phyloP scores from a whole-genome alignment of 371 early-diverging fungal genomes.

The Rhizomucor pusillus region DNA sequence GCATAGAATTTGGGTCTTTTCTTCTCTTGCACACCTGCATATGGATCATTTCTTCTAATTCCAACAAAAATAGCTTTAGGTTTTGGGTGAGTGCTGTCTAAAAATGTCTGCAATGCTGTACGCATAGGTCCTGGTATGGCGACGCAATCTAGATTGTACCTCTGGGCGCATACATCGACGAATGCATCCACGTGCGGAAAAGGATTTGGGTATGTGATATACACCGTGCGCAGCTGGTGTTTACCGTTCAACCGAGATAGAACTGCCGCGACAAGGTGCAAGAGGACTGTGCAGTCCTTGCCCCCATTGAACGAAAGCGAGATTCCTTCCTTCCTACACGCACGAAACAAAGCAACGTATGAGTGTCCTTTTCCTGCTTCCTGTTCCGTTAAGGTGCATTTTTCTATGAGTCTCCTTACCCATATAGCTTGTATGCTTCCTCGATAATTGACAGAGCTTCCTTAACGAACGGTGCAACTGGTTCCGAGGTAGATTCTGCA shows the following conservation, averaged over 20 bases:
- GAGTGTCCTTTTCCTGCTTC: not conserved
- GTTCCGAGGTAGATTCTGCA: slow-evolving; percentile 25
- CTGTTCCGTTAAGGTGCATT: not conserved
- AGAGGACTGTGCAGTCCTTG: slow-evolving; percentile 94
- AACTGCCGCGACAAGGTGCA: slow-evolving; percentile 74
- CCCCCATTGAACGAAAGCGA: slow-evolving; percentile 95
- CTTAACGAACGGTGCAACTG: slow-evolving; percentile 39
- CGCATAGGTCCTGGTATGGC: slow-evolving; percentile 79
- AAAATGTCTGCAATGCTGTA: slow-evolving; percentile 68
- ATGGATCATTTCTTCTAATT: slow-evolving; percentile 89
- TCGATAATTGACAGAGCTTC: slow-evolving; percentile 65
- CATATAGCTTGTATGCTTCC: slow-evolving; percentile 58
- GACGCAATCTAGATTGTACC: slow-evolving; percentile 68
- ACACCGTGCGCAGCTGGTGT: slow-evolving; percentile 51
- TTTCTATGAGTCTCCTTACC: slow-evolving; percentile 41
- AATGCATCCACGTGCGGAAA: slow-evolving; percentile 90
- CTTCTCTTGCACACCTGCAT: slow-evolving; percentile 57
- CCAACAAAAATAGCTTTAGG: slow-evolving; percentile 88
- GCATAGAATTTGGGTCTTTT: too few relatives aligned
- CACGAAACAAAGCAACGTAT: too few relatives aligned
- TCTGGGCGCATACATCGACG: slow-evolving; percentile 63
- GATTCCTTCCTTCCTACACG: slow-evolving; percentile 41
- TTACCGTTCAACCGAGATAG: slow-evolving; percentile 23
- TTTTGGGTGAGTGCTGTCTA: slow-evolving; percentile 47
- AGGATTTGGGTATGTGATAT: slow-evolving; percentile 72